Percentiles rank a stretch among this genome's conserved stretches.
These are phyloP conservation scores for Aspergillus pseudotamarii DNA, from an alignment of 2,329 filamentous ascomycete genomes.

Conservation along the genomic window DNA sequence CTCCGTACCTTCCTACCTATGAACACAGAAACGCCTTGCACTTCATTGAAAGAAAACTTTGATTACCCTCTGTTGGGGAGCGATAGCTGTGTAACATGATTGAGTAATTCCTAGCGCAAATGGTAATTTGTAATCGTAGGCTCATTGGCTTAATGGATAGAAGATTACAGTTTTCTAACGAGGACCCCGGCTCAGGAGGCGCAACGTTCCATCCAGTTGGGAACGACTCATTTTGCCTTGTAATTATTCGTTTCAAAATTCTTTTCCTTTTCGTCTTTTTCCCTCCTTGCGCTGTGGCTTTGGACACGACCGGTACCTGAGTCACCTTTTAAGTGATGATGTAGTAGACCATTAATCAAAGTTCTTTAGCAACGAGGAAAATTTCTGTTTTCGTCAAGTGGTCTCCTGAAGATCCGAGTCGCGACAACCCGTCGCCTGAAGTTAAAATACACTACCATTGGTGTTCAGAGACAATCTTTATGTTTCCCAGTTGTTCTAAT, in stretches of 20 bases:
- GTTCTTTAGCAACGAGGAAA: not conserved
- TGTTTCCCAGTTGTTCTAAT: not conserved
- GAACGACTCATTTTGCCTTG: constrained; percentile 13
- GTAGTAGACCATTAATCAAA: not conserved
- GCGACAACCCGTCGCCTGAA: not conserved
- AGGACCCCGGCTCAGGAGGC: constrained; percentile 25
- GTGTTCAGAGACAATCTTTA: not conserved
- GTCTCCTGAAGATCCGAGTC: constrained; percentile 32
- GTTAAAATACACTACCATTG: not conserved
- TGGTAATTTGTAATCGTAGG: constrained; percentile 3
- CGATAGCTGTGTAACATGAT: not conserved
- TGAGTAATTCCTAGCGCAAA: not conserved
- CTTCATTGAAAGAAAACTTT: not conserved
- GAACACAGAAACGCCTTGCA: not conserved
- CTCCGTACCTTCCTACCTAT: not conserved
- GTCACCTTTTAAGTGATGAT: not conserved
- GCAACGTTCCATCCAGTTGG: constrained; percentile 33
- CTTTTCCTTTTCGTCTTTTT: not conserved
- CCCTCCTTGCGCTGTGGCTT: not conserved
- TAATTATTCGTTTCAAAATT: constrained; percentile 12
- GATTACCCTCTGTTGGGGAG: not conserved
- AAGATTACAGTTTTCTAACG: constrained; percentile 11
- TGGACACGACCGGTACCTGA: constrained; percentile 1
- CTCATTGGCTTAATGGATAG: constrained; percentile 3
- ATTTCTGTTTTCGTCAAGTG: not conserved